phyloP scores from a whole-genome alignment of 1,284 basidiomycete species.

The Melampsora americana region DNA sequence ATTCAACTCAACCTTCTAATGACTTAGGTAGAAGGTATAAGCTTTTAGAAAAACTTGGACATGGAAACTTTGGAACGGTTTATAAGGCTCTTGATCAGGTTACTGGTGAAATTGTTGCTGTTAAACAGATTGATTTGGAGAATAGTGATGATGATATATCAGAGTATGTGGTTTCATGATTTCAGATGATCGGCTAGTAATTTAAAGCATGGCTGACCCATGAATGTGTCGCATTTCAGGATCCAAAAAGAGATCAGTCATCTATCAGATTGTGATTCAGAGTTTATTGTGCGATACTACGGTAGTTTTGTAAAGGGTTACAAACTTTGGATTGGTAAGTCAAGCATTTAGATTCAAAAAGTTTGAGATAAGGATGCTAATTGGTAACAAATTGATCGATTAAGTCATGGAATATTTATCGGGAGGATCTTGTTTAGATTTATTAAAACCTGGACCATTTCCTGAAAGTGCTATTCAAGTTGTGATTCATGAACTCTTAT shows the following conservation, averaged over 20 bases:
- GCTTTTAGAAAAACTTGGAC: constrained; percentile 37
- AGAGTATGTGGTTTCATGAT: constrained; percentile 4
- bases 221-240: neutral
- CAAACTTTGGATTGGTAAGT: constrained; percentile 40
- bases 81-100: constrained; percentile 39
- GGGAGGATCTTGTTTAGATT: constrained; percentile 42
- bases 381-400: neutral
- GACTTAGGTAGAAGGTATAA: constrained; percentile 35
- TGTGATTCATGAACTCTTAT: constrained; percentile 74
- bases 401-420: constrained; percentile 40
- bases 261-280: constrained; percentile 29
- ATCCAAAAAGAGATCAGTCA: constrained; percentile 40
- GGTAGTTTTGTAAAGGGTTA: constrained; percentile 40
- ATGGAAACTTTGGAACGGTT: constrained; percentile 41
- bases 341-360: too few relatives aligned
- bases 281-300: constrained; percentile 43
- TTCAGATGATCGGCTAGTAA: too few relatives aligned
- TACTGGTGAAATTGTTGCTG: constrained; percentile 35
- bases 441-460: constrained; percentile 34
- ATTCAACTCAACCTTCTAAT: constrained; percentile 8
- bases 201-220: too few relatives aligned
- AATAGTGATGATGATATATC: constrained; percentile 40
- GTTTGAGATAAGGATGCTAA: neutral
- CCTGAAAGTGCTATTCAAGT: constrained; percentile 34
- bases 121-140: constrained; percentile 39